Evolutionary conservation across 1,139 yeast species (phyloP), one percentile per base, ranked within the genome.

Genomic region (Debaryomyces sp.): DNA sequence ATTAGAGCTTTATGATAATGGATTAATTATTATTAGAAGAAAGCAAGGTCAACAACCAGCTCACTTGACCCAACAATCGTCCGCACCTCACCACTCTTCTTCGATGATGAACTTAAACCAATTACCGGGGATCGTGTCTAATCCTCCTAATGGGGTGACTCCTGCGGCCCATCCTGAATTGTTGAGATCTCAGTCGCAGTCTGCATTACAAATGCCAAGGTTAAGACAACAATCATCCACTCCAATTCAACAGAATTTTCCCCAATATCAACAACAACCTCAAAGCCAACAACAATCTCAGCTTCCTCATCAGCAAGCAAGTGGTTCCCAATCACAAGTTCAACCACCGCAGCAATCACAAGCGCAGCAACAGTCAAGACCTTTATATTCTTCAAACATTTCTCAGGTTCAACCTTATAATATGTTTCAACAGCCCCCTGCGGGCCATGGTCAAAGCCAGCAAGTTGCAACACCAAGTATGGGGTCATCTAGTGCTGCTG

Each of bases 1-100:
- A 52, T 70, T 78, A 50, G 92, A 87, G 61, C 70, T 80, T 37
- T 82, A 78, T 61, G 94, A 87, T 55, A 83, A 84, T 55, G 88
- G 88, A 7, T 73, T 83, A 55, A 75, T 87, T 41, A 74, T 84
- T 45, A 77, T 87, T 48, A 68, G 81, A 57, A 70, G 82, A 51
- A 74, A 73, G 51, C 78, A 78, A 2, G 80, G 80, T 4, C 71
- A 64, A 46, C 57, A 71, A 9, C 59, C 65, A 24, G 61, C 62
- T 46, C 69, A 67, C 43, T 65, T 59, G 48, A 60, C 61, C 13
- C 62, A 47, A 43, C 60, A 54, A 38, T 49, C 47, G 17, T 55
- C 55, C 41, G 47, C 54, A 44, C 63, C 50, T 29, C 64, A 61
- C 40, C 75, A 69, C 50, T 67, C 75, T 7, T 60, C 70, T 8